Evolutionary conservation across 2,329 filamentous ascomycete genomes (phyloP).

Genomic region (Fusarium kyushuense): DNA sequence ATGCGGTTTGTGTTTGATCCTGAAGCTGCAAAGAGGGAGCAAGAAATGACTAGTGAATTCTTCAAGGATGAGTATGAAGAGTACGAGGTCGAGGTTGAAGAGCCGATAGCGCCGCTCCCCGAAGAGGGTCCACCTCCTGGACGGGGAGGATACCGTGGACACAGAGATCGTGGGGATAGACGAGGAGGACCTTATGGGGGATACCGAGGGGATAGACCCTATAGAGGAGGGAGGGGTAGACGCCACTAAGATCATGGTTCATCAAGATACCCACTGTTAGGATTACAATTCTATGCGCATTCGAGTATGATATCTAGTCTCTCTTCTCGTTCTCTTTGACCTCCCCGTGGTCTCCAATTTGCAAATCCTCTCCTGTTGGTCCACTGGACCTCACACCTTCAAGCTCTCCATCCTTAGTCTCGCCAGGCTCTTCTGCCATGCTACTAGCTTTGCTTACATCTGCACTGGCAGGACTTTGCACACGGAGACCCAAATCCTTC

Average conservation of each 20-base stretch:
- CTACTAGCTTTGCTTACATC: conserved; percentile 76
- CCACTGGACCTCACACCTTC: conserved; percentile 54
- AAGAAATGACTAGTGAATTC: conserved; percentile 73
- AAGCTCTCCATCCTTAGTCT: conserved; percentile 38
- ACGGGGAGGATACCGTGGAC: conserved; percentile 50
- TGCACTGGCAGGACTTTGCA: conserved; percentile 72
- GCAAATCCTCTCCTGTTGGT: conserved; percentile 53
- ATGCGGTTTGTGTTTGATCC: conserved; percentile 91
- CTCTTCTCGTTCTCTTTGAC: not conserved
- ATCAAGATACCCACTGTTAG: conserved; percentile 30
- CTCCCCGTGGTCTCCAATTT: conserved; percentile 25
- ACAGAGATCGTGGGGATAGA: conserved; percentile 51
- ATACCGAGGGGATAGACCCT: conserved; percentile 52
- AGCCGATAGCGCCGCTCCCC: conserved; percentile 58
- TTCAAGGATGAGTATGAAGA: conserved; percentile 82
- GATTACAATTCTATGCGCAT: not conserved
- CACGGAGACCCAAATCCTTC: conserved; percentile 76
- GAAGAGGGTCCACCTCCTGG: conserved; percentile 27
- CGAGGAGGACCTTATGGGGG: conserved; percentile 53
- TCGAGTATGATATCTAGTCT: conserved; percentile 19
- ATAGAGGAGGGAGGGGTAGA: conserved; percentile 52
- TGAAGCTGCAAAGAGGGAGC: conserved; percentile 78
- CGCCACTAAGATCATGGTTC: conserved; percentile 45
- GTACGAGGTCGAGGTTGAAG: conserved; percentile 82
- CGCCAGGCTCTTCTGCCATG: conserved; percentile 18